A percentile compares a stretch with the other conserved stretches of the same genome.
phyloP scores from a whole-genome alignment of 768 basidiomycete species.

The Multifurca ochricompacta region DNA sequence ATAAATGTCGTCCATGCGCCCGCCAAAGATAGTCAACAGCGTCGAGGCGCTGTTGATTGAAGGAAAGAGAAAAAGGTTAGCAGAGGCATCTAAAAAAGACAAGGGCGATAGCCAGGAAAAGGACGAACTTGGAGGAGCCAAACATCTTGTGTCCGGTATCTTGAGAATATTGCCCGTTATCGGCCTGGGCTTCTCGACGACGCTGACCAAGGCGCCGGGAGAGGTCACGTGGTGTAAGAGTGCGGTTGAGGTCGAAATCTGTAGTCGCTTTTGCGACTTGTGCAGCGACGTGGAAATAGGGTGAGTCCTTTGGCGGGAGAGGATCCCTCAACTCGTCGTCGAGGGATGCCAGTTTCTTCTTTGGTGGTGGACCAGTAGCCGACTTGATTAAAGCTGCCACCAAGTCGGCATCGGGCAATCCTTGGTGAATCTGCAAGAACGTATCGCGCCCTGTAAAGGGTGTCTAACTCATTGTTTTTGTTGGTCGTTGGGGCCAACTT shows the following conservation, averaged over 20 bases:
- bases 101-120: neutral
- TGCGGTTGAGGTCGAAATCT: constrained; percentile 19
- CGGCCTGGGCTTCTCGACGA: constrained; percentile 44
- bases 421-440: constrained; percentile 43
- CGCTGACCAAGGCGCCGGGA: constrained; percentile 51
- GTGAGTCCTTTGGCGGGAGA: constrained; percentile 3
- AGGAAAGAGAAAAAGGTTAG: neutral
- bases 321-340: neutral
- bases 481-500: constrained; percentile 24
- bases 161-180: constrained; percentile 52
- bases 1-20: constrained; percentile 46
- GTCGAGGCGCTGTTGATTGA: constrained; percentile 44
- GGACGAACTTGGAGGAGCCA: constrained; percentile 56
- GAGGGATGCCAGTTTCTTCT: neutral
- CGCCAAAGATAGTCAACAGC: constrained; percentile 59
- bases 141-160: constrained; percentile 48
- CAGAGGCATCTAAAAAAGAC: neutral
- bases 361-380: constrained; percentile 48
- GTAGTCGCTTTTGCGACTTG: neutral
- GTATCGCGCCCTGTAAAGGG: constrained; percentile 45
- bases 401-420: constrained; percentile 37
- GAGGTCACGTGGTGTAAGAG: constrained; percentile 51
- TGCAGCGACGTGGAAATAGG: constrained; percentile 8
- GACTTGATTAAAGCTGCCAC: constrained; percentile 49
- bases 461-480: neutral